Percentiles rank a stretch among this genome's conserved stretches.
These are phyloP conservation scores for Pichia gijzeniarum DNA, from an alignment of 805 yeast genomes.

Conservation along the genomic window DNA sequence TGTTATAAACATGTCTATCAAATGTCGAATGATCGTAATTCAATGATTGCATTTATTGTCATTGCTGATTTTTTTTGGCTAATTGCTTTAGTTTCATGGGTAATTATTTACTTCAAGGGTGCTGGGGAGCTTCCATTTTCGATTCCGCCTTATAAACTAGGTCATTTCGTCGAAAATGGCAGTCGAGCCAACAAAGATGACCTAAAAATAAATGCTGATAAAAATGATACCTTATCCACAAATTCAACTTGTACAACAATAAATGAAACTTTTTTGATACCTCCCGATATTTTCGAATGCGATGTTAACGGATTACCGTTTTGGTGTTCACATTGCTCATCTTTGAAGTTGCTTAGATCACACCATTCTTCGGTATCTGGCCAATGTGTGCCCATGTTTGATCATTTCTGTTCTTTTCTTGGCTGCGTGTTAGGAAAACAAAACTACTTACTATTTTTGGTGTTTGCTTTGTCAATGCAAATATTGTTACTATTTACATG, in stretches of 20 bases:
- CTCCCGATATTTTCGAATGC: conserved; percentile 61
- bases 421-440: conserved; percentile 64
- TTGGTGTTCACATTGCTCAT: conserved; percentile 66
- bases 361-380: conserved; percentile 59
- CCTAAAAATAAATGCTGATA: conserved; percentile 7
- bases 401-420: conserved; percentile 78
- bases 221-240: neutral
- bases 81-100: conserved; percentile 37
- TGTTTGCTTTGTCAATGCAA: conserved; percentile 38
- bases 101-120: conserved; percentile 39
- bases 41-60: conserved; percentile 30
- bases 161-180: conserved; percentile 21
- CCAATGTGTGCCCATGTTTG: conserved; percentile 66
- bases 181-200: neutral
- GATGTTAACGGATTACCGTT: conserved; percentile 68
- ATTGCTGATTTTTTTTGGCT: conserved; percentile 26
- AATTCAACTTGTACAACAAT: neutral
- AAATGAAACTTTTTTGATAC: conserved; percentile 23
- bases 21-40: conserved; percentile 33
- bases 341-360: conserved; percentile 58
- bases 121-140: conserved; percentile 46
- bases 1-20: conserved; percentile 31
- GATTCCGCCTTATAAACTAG: conserved; percentile 32
- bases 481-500: conserved; percentile 35
- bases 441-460: conserved; percentile 57